A percentile compares a stretch with the other conserved stretches of the same genome.
These are phyloP conservation scores for Populus hybrid DNA, from an alignment of 441 rosid genomes.

Conservation along the genomic window DNA sequence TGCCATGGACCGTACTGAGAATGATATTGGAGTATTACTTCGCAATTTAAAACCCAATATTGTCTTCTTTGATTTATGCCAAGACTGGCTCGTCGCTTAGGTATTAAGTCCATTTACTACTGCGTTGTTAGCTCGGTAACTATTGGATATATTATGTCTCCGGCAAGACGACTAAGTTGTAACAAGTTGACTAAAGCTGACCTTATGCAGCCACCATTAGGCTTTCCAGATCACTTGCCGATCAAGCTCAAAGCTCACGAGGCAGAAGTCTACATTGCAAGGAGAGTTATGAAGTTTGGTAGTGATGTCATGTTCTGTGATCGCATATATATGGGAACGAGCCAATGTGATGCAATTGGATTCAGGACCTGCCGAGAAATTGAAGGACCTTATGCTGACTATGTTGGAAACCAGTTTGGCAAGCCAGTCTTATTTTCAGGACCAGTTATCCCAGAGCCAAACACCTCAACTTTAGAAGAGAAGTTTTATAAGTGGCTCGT, in stretches of 20 bases:
- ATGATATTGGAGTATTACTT: neutral
- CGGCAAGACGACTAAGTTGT: slow-evolving; percentile 15
- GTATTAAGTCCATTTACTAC: slow-evolving; percentile 23
- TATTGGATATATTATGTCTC: slow-evolving; percentile 16
- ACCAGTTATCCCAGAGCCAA: slow-evolving; percentile 30
- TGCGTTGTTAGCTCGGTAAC: slow-evolving; percentile 25
- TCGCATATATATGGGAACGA: neutral
- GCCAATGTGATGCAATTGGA: slow-evolving; percentile 9
- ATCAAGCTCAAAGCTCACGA: slow-evolving; percentile 3
- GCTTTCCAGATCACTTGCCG: slow-evolving; percentile 17
- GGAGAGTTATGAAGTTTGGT: slow-evolving; percentile 15
- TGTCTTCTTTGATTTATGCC: slow-evolving; percentile 28
- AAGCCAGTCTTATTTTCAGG: slow-evolving; percentile 28
- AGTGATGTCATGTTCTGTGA: slow-evolving; percentile 5
- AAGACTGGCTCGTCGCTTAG: slow-evolving; percentile 18
- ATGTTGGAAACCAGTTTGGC: slow-evolving; percentile 7
- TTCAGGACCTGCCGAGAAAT: slow-evolving; percentile 29
- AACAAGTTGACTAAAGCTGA: slow-evolving; percentile 7
- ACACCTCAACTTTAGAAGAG: slow-evolving; percentile 22
- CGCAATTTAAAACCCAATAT: slow-evolving; percentile 28
- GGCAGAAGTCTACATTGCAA: slow-evolving; percentile 13
- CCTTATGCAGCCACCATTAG: slow-evolving; percentile 21
- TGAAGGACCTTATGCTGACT: slow-evolving; percentile 32
- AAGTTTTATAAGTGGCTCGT: slow-evolving; percentile 29
- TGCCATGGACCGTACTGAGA: neutral